Base-by-base conservation (phyloP, 768 basidiomycete species). In the Rhodotorula sphaerocarpa region DNA sequence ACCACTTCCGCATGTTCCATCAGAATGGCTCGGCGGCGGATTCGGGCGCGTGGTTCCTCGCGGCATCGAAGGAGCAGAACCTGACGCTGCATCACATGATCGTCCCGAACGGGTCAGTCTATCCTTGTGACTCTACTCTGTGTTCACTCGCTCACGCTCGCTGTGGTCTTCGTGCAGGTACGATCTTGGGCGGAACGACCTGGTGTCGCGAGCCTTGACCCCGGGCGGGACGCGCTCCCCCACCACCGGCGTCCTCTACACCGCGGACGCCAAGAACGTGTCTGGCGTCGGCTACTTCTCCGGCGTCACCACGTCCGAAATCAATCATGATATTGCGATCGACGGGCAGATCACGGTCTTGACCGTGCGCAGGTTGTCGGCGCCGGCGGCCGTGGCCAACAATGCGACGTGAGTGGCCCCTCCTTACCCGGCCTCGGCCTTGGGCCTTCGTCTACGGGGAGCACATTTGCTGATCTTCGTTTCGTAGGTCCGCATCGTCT, bases 301-400 rank as follows among this genome's bases (percentile, higher is more conserved):
- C 21, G 55, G 65, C 53, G 51, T 62, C 7, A 31, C 44, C 30
- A 39, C 31, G 18, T 16, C 53, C 70, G 67, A 71, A 14, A 73
- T 77, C 73, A 77, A 77, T 47, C 77, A 77, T 56, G 68, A 70
- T 25, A 34, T 73, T 64, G 82, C 88, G 4, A 78, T 84, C 2
- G 92, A 96, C 73, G 92, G 91, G 3, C 76, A 89, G 16, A 85
- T 92, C 6, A 88, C 87, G 0, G 77, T 95, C 2, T 67, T 92
- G 67, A 83, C 82, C 1, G 84, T 91, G 50, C n/a, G n/a, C 81
- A 80, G 70, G 84, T 93, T 45, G 79, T 82, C 60, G 30, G 57
- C 57, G n/a, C 80, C 81, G 51, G 59, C 4, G 42, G 39, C 25
- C 23, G 34, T 11, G 12, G n/a, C n/a, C n/a, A n/a, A n/a, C n/a